Conservation (phyloP, 805 yeast genomes). For the Ogataea trehalophila region DNA sequence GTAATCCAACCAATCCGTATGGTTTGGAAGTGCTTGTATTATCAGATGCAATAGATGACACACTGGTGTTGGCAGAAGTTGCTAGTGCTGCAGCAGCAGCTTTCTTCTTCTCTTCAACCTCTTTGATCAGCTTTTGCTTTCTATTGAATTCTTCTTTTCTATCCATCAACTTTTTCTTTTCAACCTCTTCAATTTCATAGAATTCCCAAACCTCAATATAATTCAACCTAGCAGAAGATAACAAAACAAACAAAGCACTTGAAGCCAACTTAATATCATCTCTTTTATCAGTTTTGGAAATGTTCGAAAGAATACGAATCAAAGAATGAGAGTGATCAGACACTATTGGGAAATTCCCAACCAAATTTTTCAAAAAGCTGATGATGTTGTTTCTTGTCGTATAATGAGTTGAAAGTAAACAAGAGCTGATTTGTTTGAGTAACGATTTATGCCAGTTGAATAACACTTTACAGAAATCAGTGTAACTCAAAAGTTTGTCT, state of each 20-base stretch:
- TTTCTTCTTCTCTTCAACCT: conserved; percentile 13
- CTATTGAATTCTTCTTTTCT: conserved; percentile 16
- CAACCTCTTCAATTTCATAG: conserved; percentile 43
- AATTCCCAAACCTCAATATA: conserved; percentile 57
- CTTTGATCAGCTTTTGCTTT: conserved; percentile 12
- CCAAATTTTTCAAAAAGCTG: conserved; percentile 59
- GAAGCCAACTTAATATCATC: conserved; percentile 80
- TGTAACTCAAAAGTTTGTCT: conserved; percentile 24
- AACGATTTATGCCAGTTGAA: conserved; percentile 54
- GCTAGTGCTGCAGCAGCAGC: conserved; percentile 6
- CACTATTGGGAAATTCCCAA: conserved; percentile 61
- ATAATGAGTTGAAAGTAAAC: conserved; percentile 53
- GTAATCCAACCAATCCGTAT: conserved; percentile 28
- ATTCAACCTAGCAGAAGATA: conserved; percentile 47
- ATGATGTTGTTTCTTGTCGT: conserved; percentile 79
- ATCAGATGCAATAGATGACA: neutral
- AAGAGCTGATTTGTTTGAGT: conserved; percentile 36
- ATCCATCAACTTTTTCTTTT: conserved; percentile 27
- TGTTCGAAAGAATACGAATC: conserved; percentile 40
- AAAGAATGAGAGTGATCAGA: conserved; percentile 60
- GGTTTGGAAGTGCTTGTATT: conserved; percentile 15
- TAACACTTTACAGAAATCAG: conserved; percentile 35
- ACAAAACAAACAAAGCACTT: conserved; percentile 62
- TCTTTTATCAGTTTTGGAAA: conserved; percentile 52
- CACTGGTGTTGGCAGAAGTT: conserved; percentile 3